Evolutionary conservation across 2,329 filamentous ascomycete genomes (phyloP).

Genomic region (Fusarium lyarnte): DNA sequence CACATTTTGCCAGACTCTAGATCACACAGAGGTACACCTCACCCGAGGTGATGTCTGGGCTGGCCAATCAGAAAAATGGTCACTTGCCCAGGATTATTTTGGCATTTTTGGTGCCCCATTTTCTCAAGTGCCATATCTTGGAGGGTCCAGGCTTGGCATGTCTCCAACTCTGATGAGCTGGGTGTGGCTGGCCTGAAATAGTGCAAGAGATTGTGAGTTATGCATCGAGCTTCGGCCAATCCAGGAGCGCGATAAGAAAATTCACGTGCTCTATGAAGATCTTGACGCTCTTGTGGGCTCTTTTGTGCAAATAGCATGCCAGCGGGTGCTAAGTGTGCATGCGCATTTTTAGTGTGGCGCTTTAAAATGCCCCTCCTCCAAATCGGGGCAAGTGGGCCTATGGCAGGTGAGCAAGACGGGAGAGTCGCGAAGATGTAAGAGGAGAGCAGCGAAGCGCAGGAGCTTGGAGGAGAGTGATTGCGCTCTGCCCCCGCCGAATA

Average conservation of each 20-base stretch:
- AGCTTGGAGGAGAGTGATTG: conserved; percentile 61
- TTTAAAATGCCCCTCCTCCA: conserved; percentile 39
- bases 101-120: conserved; percentile 48
- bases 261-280: conserved; percentile 13
- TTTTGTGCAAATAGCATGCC: conserved; percentile 37
- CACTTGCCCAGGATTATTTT: conserved; percentile 49
- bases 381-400: conserved; percentile 34
- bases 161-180: conserved; percentile 21
- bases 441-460: conserved; percentile 33
- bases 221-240: conserved; percentile 16
- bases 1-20: conserved; percentile 44
- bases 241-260: background rate
- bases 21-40: conserved; percentile 50
- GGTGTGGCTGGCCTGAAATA: conserved; percentile 43
- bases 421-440: conserved; percentile 36
- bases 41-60: conserved; percentile 47
- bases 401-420: conserved; percentile 39
- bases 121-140: conserved; percentile 43
- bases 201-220: conserved; percentile 29
- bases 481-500: conserved; percentile 64
- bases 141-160: conserved; percentile 39
- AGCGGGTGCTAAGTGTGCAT: conserved; percentile 32
- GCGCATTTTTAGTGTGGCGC: conserved; percentile 39
- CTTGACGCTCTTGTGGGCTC: conserved; percentile 22
- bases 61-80: conserved; percentile 54